Percentiles rank a stretch among this genome's conserved stretches.
Conservation (phyloP, 768 basidiomycete genomes). For the Tricholoma matsutake region DNA sequence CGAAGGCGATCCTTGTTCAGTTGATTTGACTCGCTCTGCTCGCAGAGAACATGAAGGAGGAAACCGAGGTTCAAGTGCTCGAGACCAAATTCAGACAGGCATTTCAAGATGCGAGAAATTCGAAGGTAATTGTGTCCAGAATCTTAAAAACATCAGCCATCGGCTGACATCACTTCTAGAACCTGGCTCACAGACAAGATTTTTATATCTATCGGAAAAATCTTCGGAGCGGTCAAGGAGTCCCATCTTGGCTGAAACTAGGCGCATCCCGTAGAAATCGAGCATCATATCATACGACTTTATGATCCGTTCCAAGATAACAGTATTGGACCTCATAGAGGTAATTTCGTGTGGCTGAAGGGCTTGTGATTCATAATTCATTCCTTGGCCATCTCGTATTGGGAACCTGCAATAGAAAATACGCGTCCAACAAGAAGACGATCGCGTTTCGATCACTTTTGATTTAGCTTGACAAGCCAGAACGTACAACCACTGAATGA, state of each 20-base stretch:
- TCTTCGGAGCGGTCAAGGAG: conserved; percentile 51
- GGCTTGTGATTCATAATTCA: conserved; percentile 67
- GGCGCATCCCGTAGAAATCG: conserved; percentile 76
- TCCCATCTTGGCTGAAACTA: conserved; percentile 56
- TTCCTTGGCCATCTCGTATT: conserved; percentile 61
- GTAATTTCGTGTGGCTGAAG: conserved; percentile 63
- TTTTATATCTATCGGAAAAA: conserved; percentile 53
- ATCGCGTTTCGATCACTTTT: background rate
- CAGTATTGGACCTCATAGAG: conserved; percentile 49
- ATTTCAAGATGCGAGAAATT: conserved; percentile 75
- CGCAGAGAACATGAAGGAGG: conserved; percentile 62
- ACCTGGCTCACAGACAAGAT: conserved; percentile 59
- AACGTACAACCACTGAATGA: conserved; percentile 77
- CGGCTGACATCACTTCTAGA: background rate
- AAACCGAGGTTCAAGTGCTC: conserved; percentile 65
- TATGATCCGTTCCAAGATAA: conserved; percentile 48
- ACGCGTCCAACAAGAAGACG: background rate
- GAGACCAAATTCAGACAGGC: conserved; percentile 65
- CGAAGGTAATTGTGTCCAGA: conserved; percentile 75
- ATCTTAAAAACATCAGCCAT: conserved; percentile 32
- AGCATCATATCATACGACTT: conserved; percentile 72
- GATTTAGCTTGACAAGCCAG: background rate
- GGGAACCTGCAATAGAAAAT: conserved; percentile 49
- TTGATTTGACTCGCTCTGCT: conserved; percentile 59
- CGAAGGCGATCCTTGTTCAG: conserved; percentile 47